These are phyloP conservation scores for Globisporangium irregulare DNA, from an alignment of 352 stramenopile species.

Conservation along the genomic window DNA sequence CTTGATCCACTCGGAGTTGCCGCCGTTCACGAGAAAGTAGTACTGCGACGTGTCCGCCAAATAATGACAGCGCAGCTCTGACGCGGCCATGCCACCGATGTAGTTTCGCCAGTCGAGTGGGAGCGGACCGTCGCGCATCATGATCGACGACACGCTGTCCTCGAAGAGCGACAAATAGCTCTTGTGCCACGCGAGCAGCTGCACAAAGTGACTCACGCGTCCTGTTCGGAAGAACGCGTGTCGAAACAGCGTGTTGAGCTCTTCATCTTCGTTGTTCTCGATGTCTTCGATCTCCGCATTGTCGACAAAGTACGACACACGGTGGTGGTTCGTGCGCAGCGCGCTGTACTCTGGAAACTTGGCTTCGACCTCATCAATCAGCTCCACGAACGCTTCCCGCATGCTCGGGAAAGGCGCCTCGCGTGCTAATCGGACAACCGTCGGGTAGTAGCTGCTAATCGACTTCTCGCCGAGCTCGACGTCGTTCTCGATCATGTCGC, in stretches of 20 bases:
- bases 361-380: slow-evolving; percentile 44
- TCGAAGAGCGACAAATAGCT: slow-evolving; percentile 77
- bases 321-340: slow-evolving; percentile 27
- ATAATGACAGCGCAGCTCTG: slow-evolving; percentile 79
- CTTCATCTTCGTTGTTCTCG: slow-evolving; percentile 39
- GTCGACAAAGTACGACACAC: slow-evolving; percentile 75
- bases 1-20: slow-evolving; percentile 77
- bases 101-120: slow-evolving; percentile 81
- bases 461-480: slow-evolving; percentile 25
- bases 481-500: slow-evolving; percentile 47
- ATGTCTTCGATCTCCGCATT: slow-evolving; percentile 27
- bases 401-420: slow-evolving; percentile 70
- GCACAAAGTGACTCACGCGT: slow-evolving; percentile 70
- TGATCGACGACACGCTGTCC: slow-evolving; percentile 57
- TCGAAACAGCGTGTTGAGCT: slow-evolving; percentile 51
- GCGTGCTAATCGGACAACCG: slow-evolving; percentile 54
- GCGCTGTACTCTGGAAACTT: slow-evolving; percentile 33
- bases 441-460: slow-evolving; percentile 69
- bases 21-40: slow-evolving; percentile 82
- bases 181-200: slow-evolving; percentile 77
- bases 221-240: slow-evolving; percentile 62
- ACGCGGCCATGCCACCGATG: slow-evolving; percentile 79
- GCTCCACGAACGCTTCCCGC: slow-evolving; percentile 44
- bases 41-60: slow-evolving; percentile 76
- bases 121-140: slow-evolving; percentile 74